Evolutionary conservation across 2,329 filamentous ascomycete genomes (phyloP).

Genomic region (Cercospora brassicicola): DNA sequence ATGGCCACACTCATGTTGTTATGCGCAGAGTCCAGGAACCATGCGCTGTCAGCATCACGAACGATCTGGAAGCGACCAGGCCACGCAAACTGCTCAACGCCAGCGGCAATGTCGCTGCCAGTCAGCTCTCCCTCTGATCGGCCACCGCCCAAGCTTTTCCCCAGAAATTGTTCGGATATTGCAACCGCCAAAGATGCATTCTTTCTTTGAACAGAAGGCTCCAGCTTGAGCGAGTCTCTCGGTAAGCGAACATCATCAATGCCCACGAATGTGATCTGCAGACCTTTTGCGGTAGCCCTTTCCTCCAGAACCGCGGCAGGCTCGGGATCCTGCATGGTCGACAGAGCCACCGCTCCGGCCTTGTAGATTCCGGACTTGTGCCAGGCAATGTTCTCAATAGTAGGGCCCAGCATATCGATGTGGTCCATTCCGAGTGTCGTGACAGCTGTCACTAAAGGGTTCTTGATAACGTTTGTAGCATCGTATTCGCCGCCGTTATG

Average conservation of each 20-base stretch:
- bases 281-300: constrained; percentile 48
- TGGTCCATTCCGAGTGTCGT: constrained; percentile 85
- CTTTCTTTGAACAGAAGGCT: constrained; percentile 60
- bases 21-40: constrained; percentile 49
- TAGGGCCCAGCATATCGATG: constrained; percentile 72
- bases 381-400: constrained; percentile 80
- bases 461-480: constrained; percentile 77
- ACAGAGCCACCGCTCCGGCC: constrained; percentile 59
- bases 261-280: constrained; percentile 48
- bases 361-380: constrained; percentile 89
- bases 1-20: constrained; percentile 45
- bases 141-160: not conserved
- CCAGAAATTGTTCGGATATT: constrained; percentile 25
- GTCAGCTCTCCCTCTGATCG: constrained; percentile 4
- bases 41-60: constrained; percentile 26
- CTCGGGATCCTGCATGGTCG: constrained; percentile 42
- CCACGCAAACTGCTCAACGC: constrained; percentile 26
- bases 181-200: constrained; percentile 63
- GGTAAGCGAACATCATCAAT: constrained; percentile 50
- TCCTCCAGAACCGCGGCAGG: constrained; percentile 50
- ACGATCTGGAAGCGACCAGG: constrained; percentile 32
- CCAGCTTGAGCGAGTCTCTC: constrained; percentile 55
- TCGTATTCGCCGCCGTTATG: constrained; percentile 92
- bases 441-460: constrained; percentile 69
- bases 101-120: constrained; percentile 22